A percentile compares a stretch with the other conserved stretches of the same genome.
phyloP scores from a whole-genome alignment of 2,329 filamentous ascomycete genomes.

The Colletotrichum sp. region DNA sequence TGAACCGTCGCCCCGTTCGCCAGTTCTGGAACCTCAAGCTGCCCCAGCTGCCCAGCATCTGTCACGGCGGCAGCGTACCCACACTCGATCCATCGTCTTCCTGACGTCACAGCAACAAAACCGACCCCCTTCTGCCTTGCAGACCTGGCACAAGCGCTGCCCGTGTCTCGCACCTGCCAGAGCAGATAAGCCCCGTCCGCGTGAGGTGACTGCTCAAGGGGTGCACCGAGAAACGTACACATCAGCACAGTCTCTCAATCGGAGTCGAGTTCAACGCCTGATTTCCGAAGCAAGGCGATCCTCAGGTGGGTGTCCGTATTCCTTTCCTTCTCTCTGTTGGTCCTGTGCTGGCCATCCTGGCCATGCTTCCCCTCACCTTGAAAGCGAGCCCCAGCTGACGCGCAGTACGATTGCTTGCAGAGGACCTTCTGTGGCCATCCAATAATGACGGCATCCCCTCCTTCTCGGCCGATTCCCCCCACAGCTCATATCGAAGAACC shows the following conservation, averaged over 20 bases:
- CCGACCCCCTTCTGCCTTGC: slow-evolving; percentile 1
- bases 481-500: slow-evolving; percentile 2
- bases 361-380: neutral
- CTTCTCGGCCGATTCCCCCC: slow-evolving; percentile 16
- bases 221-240: slow-evolving; percentile 1
- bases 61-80: neutral
- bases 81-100: neutral
- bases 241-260: neutral
- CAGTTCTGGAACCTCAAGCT: slow-evolving; percentile 14
- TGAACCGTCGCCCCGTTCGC: slow-evolving; percentile 10
- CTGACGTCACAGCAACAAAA: slow-evolving; percentile 13
- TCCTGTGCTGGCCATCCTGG: neutral
- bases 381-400: slow-evolving; percentile 2
- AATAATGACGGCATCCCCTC: slow-evolving; percentile 17
- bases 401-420: neutral
- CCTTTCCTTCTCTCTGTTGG: neutral
- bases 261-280: neutral
- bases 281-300: slow-evolving; percentile 4
- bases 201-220: neutral
- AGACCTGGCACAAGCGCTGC: neutral
- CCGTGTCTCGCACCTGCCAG: neutral
- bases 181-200: neutral
- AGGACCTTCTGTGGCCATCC: neutral
- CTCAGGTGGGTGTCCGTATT: slow-evolving; percentile 16
- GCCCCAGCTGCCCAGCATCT: neutral